Base-by-base conservation (phyloP, 176 grass and related monocot species). In the Hyparrhenia diplandra region DNA sequence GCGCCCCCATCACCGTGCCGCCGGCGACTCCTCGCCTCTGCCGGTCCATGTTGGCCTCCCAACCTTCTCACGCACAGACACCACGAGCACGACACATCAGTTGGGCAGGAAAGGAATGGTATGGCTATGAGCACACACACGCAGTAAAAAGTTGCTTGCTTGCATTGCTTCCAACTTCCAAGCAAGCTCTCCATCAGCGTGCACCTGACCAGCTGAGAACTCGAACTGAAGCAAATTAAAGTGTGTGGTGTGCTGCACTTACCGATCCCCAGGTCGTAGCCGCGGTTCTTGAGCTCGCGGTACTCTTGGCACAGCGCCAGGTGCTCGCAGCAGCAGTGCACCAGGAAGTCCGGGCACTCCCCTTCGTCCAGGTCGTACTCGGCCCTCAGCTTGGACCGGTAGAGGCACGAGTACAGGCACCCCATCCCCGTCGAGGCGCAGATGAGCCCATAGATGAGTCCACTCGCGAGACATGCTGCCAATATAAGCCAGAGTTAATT, bases 241-340 rank as follows among this genome's bases (percentile, higher is more conserved):
- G 23, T 1, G 23, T 13, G 23, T 5, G 23, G 1, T n/a, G n/a
- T n/a, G n/a, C n/a, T 61, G 39, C 28, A 63, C 88, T 80, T 69
- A 97, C 91, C 95, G 51, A 98, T 98, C 64, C 95, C 95, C 90
- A 93, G 64, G 72, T 98, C 92, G 79, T 89, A 98, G 18, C 95
- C 95, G 37, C 82, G 89, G 78, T 76, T 95, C 84, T 91, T 95
- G 68, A 98, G 92, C 84, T 98, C 92, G 8, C 92, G 87, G 67
- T 95, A 87, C 77, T 95, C 90, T 79, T 93, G 95, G 82, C 95
- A 98, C 16, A 98, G 84, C 10, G 90, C 92, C 28, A 83, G 94
- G n/a, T 41, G 37, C 78, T 98, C 95, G 46, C 95, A 98, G 90
- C 92, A 98, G 82, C 78, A 93, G 70, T 95, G 90, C 66, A 93